phyloP scores from a whole-genome alignment of 345 rosid species.

The Sisymbrium irio region DNA sequence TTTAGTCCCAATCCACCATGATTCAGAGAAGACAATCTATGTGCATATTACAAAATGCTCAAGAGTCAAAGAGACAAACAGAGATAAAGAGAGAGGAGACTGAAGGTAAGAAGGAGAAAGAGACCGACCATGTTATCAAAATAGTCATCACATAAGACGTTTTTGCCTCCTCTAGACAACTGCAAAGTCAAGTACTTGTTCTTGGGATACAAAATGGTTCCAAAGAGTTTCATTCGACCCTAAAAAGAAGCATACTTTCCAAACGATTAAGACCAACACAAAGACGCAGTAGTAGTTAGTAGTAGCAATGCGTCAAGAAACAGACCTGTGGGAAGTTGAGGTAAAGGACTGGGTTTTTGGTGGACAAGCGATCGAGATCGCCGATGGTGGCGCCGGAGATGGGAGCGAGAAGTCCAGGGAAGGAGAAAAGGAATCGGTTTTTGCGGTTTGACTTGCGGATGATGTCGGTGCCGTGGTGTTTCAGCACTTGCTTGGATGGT shows the following conservation, averaged over 20 bases:
- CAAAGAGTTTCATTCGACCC: slow-evolving; percentile 95
- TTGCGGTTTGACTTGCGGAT: slow-evolving; percentile 76
- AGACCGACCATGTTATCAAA: slow-evolving; percentile 38
- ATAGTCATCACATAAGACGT: slow-evolving; percentile 42
- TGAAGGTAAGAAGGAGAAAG: neutral
- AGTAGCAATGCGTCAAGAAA: too few species aligned
- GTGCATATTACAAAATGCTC: slow-evolving; percentile 8
- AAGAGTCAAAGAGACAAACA: neutral
- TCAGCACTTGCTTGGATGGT: slow-evolving; percentile 58
- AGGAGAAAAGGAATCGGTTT: slow-evolving; percentile 79
- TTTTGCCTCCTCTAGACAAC: slow-evolving; percentile 80
- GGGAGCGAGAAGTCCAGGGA: slow-evolving; percentile 47
- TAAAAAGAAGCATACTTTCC: neutral
- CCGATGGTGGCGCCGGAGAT: slow-evolving; percentile 77
- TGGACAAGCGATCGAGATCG: slow-evolving; percentile 68
- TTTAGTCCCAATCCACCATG: slow-evolving; percentile 93
- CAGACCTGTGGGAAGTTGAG: slow-evolving; percentile 74
- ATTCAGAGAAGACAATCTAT: slow-evolving; percentile 89
- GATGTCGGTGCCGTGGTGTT: slow-evolving; percentile 81
- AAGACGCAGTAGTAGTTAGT: too few species aligned
- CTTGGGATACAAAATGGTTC: slow-evolving; percentile 49
- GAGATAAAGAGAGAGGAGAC: neutral
- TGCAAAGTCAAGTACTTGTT: slow-evolving; percentile 38
- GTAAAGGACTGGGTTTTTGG: slow-evolving; percentile 86
- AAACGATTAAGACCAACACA: too few species aligned